A percentile compares a stretch with the other conserved stretches of the same genome.
Evolutionary conservation across 1,284 basidiomycete species (phyloP).

Genomic region (Marasmius oreades): DNA sequence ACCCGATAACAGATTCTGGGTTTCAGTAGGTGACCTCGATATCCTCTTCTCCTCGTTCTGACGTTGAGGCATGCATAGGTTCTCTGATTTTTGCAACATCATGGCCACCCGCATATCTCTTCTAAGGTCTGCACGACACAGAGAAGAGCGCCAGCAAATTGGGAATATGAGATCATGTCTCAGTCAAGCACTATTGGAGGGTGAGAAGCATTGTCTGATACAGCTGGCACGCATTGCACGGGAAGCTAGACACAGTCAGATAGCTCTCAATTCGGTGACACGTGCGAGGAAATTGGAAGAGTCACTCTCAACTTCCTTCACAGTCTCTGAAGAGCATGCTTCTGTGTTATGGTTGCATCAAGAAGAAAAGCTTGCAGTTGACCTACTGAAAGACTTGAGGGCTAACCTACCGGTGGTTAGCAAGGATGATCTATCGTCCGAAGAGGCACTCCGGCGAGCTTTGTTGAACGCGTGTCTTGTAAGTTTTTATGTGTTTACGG

Average conservation of each 20-base stretch:
- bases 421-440: slow-evolving; percentile 1
- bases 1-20: slow-evolving; percentile 46
- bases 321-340: slow-evolving; percentile 80
- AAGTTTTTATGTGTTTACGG: slow-evolving; percentile 21
- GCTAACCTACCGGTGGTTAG: slow-evolving; percentile 5
- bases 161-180: slow-evolving; percentile 64
- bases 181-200: slow-evolving; percentile 45
- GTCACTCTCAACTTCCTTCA: slow-evolving; percentile 33
- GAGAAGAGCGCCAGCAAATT: slow-evolving; percentile 67
- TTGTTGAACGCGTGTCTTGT: slow-evolving; percentile 61
- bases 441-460: slow-evolving; percentile 34
- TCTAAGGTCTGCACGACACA: slow-evolving; percentile 64
- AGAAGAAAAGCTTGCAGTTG: slow-evolving; percentile 83
- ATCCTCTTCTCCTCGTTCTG: slow-evolving; percentile 1
- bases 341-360: slow-evolving; percentile 87
- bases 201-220: slow-evolving; percentile 74
- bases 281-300: slow-evolving; percentile 67
- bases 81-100: slow-evolving; percentile 73
- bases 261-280: slow-evolving; percentile 83
- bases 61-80: slow-evolving; percentile 44
- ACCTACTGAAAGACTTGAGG: slow-evolving; percentile 60
- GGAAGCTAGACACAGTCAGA: slow-evolving; percentile 66
- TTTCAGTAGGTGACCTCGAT: slow-evolving; percentile 59
- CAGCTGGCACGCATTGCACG: slow-evolving; percentile 76
- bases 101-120: slow-evolving; percentile 82